Percentiles rank a stretch among this genome's conserved stretches.
These are phyloP conservation scores for Candida khao-thaluensis DNA, from an alignment of 805 yeast species.

Conservation along the genomic window DNA sequence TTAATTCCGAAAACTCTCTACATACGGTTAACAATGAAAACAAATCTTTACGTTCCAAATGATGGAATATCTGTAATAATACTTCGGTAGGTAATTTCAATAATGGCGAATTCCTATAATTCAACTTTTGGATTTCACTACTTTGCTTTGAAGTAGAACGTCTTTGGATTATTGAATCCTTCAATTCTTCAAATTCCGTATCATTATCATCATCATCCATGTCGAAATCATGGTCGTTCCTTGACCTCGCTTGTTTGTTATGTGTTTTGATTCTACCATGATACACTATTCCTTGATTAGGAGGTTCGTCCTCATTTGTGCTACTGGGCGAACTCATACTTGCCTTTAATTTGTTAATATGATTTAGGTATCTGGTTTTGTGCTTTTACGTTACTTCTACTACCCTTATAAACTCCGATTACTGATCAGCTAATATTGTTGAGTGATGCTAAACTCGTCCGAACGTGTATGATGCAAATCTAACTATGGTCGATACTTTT, in stretches of 20 bases:
- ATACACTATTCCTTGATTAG: slow-evolving; percentile 1
- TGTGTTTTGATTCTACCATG: slow-evolving; percentile 6
- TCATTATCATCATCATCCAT: slow-evolving; percentile 34
- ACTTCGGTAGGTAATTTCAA: slow-evolving; percentile 58
- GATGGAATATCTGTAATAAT: slow-evolving; percentile 62
- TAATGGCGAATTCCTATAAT: slow-evolving; percentile 36
- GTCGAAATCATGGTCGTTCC: slow-evolving; percentile 21
- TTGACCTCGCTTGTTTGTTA: slow-evolving; percentile 5
- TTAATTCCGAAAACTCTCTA: slow-evolving; percentile 73
- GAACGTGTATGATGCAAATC: too few relatives aligned
- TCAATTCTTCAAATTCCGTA: slow-evolving; percentile 35
- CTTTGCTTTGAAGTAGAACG: slow-evolving; percentile 24
- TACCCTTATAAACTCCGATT: slow-evolving; percentile 4
- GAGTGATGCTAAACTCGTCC: too few relatives aligned
- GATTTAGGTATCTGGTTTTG: too few relatives aligned
- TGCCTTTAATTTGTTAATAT: too few relatives aligned
- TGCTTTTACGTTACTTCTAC: neutral
- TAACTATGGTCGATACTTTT: too few relatives aligned
- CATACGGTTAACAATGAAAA: slow-evolving; percentile 70
- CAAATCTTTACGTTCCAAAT: slow-evolving; percentile 60
- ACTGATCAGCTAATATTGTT: neutral
- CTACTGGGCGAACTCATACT: slow-evolving; percentile 17
- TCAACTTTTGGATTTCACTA: slow-evolving; percentile 23
- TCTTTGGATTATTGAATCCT: slow-evolving; percentile 30
- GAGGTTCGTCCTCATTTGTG: slow-evolving; percentile 9